Conservation (phyloP, 441 rosid genomes). For the Eutrema salsugineum region DNA sequence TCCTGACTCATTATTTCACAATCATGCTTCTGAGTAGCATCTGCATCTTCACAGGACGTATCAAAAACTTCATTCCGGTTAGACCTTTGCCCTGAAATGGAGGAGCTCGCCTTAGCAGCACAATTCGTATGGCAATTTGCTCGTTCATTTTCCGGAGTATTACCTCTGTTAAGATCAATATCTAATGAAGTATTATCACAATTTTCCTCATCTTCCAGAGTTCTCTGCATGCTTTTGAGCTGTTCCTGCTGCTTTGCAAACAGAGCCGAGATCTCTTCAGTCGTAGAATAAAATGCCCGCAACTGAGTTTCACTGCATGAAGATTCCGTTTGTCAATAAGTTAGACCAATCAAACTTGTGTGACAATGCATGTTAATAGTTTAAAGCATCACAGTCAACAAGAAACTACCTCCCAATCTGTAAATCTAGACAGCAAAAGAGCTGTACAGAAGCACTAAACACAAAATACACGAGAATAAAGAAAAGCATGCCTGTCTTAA, state of each 20-base stretch:
- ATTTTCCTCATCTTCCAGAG: constrained; percentile 92
- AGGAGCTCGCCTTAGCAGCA: constrained; percentile 42
- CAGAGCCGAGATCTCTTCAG: constrained; percentile 74
- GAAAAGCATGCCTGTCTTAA: not conserved
- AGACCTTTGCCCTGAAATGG: constrained; percentile 49
- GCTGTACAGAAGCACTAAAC: not conserved
- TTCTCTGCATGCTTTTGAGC: constrained; percentile 87
- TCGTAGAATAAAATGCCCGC: constrained; percentile 92
- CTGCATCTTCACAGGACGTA: constrained; percentile 72
- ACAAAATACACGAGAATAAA: not conserved
- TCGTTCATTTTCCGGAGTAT: constrained; percentile 34
- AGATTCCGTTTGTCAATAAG: constrained; percentile 9
- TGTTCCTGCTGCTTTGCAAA: constrained; percentile 97
- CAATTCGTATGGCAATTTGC: constrained; percentile 22
- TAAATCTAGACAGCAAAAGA: constrained; percentile 7
- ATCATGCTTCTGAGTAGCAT: constrained; percentile 87
- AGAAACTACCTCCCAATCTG: not conserved
- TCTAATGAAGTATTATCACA: constrained; percentile 74
- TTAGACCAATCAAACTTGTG: constrained; percentile 4
- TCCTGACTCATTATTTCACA: constrained; percentile 75
- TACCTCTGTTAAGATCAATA: constrained; percentile 44
- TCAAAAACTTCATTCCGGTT: constrained; percentile 33
- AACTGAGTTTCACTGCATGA: constrained; percentile 87
- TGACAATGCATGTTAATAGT: constrained; percentile 7
- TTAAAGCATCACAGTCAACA: not conserved